Conservation (phyloP, 1,139 yeast genomes). For the Tardiomyces digboiensis region DNA sequence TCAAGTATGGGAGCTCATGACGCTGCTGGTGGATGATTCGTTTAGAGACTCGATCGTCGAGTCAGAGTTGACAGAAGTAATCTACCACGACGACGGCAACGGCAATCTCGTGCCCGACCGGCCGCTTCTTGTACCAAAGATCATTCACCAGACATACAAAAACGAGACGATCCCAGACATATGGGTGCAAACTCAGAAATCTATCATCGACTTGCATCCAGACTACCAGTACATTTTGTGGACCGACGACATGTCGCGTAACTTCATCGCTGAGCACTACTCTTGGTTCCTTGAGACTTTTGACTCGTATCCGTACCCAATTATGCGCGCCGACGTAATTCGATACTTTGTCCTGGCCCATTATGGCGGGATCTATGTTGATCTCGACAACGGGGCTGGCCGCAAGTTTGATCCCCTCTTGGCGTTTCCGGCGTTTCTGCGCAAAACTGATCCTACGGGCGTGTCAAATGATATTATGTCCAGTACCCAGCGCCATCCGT, state of each 20-base stretch:
- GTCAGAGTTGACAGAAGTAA: constrained; percentile 37
- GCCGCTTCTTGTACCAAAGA: constrained; percentile 57
- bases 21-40: constrained; percentile 66
- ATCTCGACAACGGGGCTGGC: constrained; percentile 82
- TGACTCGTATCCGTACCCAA: constrained; percentile 70
- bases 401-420: constrained; percentile 70
- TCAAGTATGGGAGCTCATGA: constrained; percentile 63
- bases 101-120: constrained; percentile 12
- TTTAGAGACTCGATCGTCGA: constrained; percentile 51
- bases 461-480: constrained; percentile 94
- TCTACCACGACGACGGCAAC: constrained; percentile 8
- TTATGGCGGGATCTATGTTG: constrained; percentile 88
- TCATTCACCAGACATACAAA: constrained; percentile 90
- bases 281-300: constrained; percentile 82
- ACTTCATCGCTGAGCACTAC: constrained; percentile 66
- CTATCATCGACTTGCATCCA: constrained; percentile 70
- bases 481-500: constrained; percentile 77
- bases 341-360: constrained; percentile 76
- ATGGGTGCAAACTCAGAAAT: constrained; percentile 73
- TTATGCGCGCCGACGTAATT: constrained; percentile 89
- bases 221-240: constrained; percentile 78
- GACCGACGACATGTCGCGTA: constrained; percentile 82
- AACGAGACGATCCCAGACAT: constrained; percentile 65
- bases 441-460: constrained; percentile 87
- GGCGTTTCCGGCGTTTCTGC: constrained; percentile 73